Conservation (phyloP, 2,329 filamentous ascomycete genomes). For the Talaromyces sp. region DNA sequence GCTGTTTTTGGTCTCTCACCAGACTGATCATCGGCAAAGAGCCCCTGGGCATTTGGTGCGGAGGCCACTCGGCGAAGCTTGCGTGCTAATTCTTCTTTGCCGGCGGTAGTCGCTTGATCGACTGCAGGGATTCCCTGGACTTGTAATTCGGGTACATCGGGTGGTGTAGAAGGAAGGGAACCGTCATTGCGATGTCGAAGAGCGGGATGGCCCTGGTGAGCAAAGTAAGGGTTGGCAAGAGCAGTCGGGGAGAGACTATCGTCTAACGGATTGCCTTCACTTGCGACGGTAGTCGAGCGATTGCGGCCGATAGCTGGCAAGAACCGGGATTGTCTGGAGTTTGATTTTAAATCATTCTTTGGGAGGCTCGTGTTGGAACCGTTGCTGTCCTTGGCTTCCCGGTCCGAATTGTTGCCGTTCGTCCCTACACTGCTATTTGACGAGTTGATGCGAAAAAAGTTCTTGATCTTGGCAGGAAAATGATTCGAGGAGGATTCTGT, state of each 20-base stretch:
- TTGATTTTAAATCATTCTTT: constrained; percentile 62
- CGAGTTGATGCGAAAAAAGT: constrained; percentile 66
- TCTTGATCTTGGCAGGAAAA: constrained; percentile 63
- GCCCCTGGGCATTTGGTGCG: constrained; percentile 91
- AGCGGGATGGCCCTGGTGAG: constrained; percentile 89
- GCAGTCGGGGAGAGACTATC: constrained; percentile 88
- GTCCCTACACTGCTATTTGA: constrained; percentile 42
- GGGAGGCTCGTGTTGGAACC: constrained; percentile 44
- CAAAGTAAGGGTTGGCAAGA: constrained; percentile 94
- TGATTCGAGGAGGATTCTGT: constrained; percentile 39
- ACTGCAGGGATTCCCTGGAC: constrained; percentile 64
- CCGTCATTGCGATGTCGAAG: constrained; percentile 92
- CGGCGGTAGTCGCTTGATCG: constrained; percentile 68
- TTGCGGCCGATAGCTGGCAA: constrained; percentile 83
- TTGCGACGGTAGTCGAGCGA: constrained; percentile 84
- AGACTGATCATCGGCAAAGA: constrained; percentile 65
- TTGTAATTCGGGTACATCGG: constrained; percentile 79
- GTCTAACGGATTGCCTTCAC: constrained; percentile 86
- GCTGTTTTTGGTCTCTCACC: constrained; percentile 75
- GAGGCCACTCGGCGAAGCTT: constrained; percentile 93
- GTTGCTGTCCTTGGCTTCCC: constrained; percentile 33
- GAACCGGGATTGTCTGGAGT: constrained; percentile 81
- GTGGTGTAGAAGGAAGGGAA: constrained; percentile 87
- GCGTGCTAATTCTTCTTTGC: constrained; percentile 89
- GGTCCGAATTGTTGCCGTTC: constrained; percentile 27